Percentiles rank a stretch among this genome's conserved stretches.
These are phyloP conservation scores for Coemansia sp. DNA, from an alignment of 192 early-diverging fungal genomes.

Conservation along the genomic window DNA sequence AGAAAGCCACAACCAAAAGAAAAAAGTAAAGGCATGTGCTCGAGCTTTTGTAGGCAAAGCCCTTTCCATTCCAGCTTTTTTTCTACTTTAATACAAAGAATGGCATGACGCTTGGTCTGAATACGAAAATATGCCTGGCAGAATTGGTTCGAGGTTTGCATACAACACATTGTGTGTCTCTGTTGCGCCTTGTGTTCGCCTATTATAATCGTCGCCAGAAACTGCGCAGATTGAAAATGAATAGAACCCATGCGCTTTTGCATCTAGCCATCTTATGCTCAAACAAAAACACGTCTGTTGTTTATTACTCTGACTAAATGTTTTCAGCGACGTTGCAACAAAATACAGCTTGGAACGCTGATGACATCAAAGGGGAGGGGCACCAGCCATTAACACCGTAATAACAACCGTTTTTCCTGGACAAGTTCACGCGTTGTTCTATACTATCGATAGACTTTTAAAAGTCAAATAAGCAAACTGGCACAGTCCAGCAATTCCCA, in stretches of 20 bases:
- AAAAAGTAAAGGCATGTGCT: conserved; percentile 2
- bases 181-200: neutral
- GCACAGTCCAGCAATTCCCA: too few species aligned
- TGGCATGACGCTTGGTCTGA: conserved; percentile 4
- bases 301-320: neutral
- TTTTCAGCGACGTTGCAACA: neutral
- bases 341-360: neutral
- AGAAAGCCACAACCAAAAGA: conserved; percentile 6
- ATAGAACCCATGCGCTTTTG: conserved; percentile 6
- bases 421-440: neutral
- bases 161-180: conserved; percentile 7
- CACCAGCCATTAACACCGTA: neutral
- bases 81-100: neutral
- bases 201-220: conserved; percentile 1
- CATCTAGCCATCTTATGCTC: neutral
- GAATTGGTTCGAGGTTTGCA: conserved; percentile 7
- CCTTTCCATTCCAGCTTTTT: neutral
- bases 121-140: conserved; percentile 3
- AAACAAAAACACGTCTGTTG: neutral
- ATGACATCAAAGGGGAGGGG: neutral
- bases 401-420: neutral
- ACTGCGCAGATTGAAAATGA: conserved; percentile 5
- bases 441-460: neutral
- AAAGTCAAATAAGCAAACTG: neutral
- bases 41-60: conserved; percentile 5